These are phyloP conservation scores for Cystobasidium sp. DNA, from an alignment of 1,284 basidiomycete genomes.

Conservation along the genomic window DNA sequence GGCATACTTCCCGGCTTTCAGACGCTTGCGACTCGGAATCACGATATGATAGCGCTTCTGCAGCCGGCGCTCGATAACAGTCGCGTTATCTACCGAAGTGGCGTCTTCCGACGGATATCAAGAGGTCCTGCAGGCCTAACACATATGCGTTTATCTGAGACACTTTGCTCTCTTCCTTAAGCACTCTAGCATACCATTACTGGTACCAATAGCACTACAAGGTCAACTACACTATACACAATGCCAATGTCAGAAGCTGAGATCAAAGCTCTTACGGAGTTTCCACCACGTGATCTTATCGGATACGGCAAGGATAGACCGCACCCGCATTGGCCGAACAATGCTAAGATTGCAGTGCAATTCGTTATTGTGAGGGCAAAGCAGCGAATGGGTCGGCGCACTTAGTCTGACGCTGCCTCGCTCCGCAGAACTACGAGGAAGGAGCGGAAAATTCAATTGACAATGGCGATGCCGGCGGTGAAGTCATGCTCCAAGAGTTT, in stretches of 20 bases:
- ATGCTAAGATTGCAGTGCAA: constrained; percentile 55
- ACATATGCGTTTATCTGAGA: too few relatives aligned
- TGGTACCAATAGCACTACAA: too few relatives aligned
- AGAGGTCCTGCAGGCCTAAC: too few relatives aligned
- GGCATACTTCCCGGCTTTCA: too few relatives aligned
- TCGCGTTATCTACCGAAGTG: too few relatives aligned
- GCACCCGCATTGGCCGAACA: constrained; percentile 54
- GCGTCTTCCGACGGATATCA: too few relatives aligned
- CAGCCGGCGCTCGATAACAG: too few relatives aligned
- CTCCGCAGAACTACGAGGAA: constrained; percentile 47
- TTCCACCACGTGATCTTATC: constrained; percentile 17
- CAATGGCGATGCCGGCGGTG: constrained; percentile 53
- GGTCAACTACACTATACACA: neutral
- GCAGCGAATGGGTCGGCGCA: too few relatives aligned
- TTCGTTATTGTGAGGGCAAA: constrained; percentile 43
- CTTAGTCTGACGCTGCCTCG: neutral
- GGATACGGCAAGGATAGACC: constrained; percentile 53
- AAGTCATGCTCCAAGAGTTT: constrained; percentile 53
- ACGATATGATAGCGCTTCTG: too few relatives aligned
- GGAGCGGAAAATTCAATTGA: constrained; percentile 54
- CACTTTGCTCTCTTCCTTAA: too few relatives aligned
- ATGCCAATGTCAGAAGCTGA: constrained; percentile 3
- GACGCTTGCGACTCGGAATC: too few relatives aligned
- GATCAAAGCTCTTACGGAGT: neutral
- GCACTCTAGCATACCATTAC: too few relatives aligned